Conservation (phyloP, 1,284 basidiomycete genomes). For the Cryptococcus sp. region DNA sequence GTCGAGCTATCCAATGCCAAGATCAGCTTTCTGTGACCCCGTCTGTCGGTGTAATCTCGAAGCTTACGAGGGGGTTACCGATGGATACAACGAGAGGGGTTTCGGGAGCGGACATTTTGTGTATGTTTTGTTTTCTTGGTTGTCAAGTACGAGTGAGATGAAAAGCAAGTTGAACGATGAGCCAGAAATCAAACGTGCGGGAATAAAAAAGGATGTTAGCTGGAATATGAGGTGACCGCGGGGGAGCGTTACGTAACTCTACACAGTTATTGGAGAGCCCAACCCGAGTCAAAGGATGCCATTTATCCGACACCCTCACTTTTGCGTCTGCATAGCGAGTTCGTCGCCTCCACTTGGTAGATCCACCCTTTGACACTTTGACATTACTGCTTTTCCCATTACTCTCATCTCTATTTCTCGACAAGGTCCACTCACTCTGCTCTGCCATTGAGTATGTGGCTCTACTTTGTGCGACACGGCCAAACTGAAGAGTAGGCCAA, state of each 20-base stretch:
- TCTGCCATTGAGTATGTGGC: slow-evolving; percentile 25
- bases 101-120: slow-evolving; percentile 19
- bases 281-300: background rate
- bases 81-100: slow-evolving; percentile 66
- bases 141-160: background rate
- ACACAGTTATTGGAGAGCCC: background rate
- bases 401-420: background rate
- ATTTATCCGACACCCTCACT: background rate
- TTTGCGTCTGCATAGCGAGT: background rate
- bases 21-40: background rate
- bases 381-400: background rate
- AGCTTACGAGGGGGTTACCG: slow-evolving; percentile 72
- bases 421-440: too few relatives aligned
- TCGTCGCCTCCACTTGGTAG: background rate
- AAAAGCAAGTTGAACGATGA: too few relatives aligned
- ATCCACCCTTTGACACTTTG: background rate
- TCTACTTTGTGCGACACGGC: slow-evolving; percentile 46
- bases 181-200: too few relatives aligned
- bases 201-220: too few relatives aligned
- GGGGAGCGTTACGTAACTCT: background rate
- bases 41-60: background rate
- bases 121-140: slow-evolving; percentile 1
- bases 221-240: too few relatives aligned
- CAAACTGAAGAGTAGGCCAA: slow-evolving; percentile 47
- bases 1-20: slow-evolving; percentile 60